These are phyloP conservation scores for Kodamaea anthophila DNA, from an alignment of 1,139 yeast genomes.

Conservation along the genomic window DNA sequence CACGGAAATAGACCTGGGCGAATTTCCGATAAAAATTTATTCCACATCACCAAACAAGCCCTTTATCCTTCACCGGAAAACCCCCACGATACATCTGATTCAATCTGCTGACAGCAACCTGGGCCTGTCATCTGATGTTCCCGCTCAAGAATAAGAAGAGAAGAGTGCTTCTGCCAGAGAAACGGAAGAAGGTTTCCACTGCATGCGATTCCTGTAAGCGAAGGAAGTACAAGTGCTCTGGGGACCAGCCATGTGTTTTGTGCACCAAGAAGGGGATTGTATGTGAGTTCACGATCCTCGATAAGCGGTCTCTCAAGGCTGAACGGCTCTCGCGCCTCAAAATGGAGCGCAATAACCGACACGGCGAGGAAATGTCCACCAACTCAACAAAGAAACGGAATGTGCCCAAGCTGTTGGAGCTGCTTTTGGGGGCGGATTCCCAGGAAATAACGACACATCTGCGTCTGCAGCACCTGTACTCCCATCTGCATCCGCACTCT, in stretches of 20 bases:
- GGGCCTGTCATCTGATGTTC: too few relatives aligned
- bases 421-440: conserved; percentile 11
- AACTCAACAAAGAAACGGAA: background rate
- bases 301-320: conserved; percentile 17
- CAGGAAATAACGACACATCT: too few relatives aligned
- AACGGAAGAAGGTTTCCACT: conserved; percentile 11
- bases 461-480: background rate
- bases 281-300: conserved; percentile 10
- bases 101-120: too few relatives aligned
- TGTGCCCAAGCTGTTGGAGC: conserved; percentile 17
- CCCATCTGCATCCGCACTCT: background rate
- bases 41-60: too few relatives aligned
- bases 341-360: conserved; percentile 6
- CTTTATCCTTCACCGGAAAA: too few relatives aligned
- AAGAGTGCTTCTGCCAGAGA: conserved; percentile 10
- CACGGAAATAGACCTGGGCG: too few relatives aligned
- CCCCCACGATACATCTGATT: too few relatives aligned
- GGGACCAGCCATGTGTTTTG: conserved; percentile 10
- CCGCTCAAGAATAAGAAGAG: conserved; percentile 8
- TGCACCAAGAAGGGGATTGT: conserved; percentile 10
- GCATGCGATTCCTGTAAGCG: conserved; percentile 12
- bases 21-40: too few relatives aligned
- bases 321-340: conserved; percentile 16
- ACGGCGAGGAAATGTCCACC: background rate
- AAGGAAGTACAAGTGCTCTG: conserved; percentile 12